These are phyloP conservation scores for Ettlia oleoabundans DNA, from an alignment of 139 green algal genomes.

Conservation along the genomic window DNA sequence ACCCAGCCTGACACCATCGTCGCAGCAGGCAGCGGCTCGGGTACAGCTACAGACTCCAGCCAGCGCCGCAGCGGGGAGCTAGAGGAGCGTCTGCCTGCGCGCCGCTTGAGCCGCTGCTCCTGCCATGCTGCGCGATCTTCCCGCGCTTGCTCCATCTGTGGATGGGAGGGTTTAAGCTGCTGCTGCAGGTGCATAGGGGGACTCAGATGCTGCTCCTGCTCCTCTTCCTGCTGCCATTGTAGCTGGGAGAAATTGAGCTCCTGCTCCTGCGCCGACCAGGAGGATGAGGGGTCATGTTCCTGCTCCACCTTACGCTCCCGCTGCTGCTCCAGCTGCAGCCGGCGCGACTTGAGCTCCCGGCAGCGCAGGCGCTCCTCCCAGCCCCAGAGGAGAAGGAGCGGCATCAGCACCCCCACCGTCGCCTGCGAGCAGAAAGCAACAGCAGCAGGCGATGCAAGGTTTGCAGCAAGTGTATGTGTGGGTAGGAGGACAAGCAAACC, in stretches of 20 bases:
- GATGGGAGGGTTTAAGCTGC: too few relatives aligned
- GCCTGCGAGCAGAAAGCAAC: neutral
- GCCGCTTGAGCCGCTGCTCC: too few relatives aligned
- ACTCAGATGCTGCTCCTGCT: neutral
- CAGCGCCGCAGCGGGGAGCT: too few relatives aligned
- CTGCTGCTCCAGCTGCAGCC: neutral
- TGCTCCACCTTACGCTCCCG: too few relatives aligned
- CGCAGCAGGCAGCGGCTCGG: neutral
- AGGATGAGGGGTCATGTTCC: too few relatives aligned
- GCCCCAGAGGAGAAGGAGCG: neutral
- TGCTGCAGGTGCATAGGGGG: neutral
- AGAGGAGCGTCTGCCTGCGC: too few relatives aligned
- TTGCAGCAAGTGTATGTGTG: too few relatives aligned
- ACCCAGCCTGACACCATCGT: neutral
- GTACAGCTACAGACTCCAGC: neutral
- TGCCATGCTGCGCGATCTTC: too few relatives aligned
- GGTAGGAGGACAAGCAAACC: too few relatives aligned
- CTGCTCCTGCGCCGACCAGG: slow-evolving; percentile 1
- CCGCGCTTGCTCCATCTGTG: too few relatives aligned
- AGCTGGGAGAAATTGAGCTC: neutral
- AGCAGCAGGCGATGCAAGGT: too few relatives aligned
- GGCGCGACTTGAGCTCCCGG: neutral
- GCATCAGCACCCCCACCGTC: neutral
- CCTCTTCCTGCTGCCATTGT: neutral
- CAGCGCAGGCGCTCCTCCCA: slow-evolving; percentile 13